Base-by-base conservation (phyloP, 2,329 filamentous ascomycete species). In the Coniochaeta prunicola region DNA sequence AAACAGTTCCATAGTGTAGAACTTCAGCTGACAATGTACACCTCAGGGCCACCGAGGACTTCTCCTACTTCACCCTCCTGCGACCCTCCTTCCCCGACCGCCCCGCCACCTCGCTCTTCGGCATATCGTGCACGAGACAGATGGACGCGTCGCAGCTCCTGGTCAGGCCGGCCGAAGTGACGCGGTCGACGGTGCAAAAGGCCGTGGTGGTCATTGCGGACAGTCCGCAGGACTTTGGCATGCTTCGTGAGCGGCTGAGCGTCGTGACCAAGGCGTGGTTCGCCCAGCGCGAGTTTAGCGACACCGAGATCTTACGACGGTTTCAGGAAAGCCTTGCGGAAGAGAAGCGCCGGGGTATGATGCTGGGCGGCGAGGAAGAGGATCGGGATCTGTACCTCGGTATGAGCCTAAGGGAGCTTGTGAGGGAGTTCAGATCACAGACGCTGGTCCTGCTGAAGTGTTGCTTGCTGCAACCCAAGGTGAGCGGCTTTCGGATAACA, bases 211-310 rank as follows among this genome's bases (percentile, higher is more conserved):
- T 96, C 58, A 91, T 99, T 65, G 92, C 91, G 58, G 91, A 97
- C 73, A 91, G 86, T 63, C 94, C 94, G 9, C 90, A 94, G 69
- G 86, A 86, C 68, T 96, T 99, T 73, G 92, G 92, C 59, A 90
- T 94, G 76, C 77, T 99, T 70, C 87, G 93, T 67, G 91, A 97
- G 74, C 88, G 94, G 64, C 77, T 99, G 63, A 89, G 90, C 55
- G 87, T 96, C 33, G 92, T 99, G 17, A 97, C 93, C 4, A 89
- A 87, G 66, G 93, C 93, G 26, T 99, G 94, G 94, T 99, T 99
- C 74, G 90, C 89, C 62, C 94, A 99, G 78, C 88, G 79, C 61
- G 91, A 97, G 70, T 99, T 99, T 69, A 86, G 88, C 30, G 93
- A 97, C 71, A 82, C 88, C 54, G 93, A 97, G 71, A 97, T 99